These are phyloP conservation scores for Syncephalastrum sp. DNA, from an alignment of 371 early-diverging fungal species.

Conservation along the genomic window DNA sequence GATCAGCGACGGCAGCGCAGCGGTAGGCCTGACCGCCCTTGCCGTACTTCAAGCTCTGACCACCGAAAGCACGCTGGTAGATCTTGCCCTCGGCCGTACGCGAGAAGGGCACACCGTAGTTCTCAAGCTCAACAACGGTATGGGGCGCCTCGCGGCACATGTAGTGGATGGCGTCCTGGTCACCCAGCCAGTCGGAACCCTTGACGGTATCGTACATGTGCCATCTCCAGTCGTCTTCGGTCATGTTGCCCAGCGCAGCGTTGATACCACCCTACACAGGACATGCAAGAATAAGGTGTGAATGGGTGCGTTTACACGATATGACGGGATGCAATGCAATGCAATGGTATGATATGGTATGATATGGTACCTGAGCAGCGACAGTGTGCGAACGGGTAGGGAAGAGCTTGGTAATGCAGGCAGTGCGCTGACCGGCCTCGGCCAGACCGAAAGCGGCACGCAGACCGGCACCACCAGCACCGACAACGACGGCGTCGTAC, in stretches of 20 bases:
- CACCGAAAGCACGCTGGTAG: constrained; percentile 98
- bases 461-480: constrained; percentile 98
- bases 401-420: constrained; percentile 97
- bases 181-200: constrained; percentile 97
- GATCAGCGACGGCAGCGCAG: constrained; percentile 97
- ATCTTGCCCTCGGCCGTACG: constrained; percentile 96
- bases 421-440: constrained; percentile 94
- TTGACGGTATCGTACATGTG: constrained; percentile 99
- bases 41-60: constrained; percentile 92
- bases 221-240: constrained; percentile 99
- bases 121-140: constrained; percentile 95
- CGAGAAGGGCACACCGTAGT: constrained; percentile 97
- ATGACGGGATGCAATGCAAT: too few relatives aligned
- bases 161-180: constrained; percentile 99
- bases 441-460: constrained; percentile 98
- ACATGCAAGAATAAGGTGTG: too few relatives aligned
- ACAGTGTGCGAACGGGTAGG: constrained; percentile 98
- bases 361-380: constrained; percentile 80
- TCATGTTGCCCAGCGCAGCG: constrained; percentile 98
- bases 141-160: constrained; percentile 97
- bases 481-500: constrained; percentile 97
- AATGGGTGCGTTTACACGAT: too few relatives aligned
- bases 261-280: constrained; percentile 91
- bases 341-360: too few relatives aligned
- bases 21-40: constrained; percentile 98